A percentile compares a stretch with the other conserved stretches of the same genome.
These are phyloP conservation scores for Polymyxa betae DNA, from an alignment of 208 protist genomes.

Conservation along the genomic window DNA sequence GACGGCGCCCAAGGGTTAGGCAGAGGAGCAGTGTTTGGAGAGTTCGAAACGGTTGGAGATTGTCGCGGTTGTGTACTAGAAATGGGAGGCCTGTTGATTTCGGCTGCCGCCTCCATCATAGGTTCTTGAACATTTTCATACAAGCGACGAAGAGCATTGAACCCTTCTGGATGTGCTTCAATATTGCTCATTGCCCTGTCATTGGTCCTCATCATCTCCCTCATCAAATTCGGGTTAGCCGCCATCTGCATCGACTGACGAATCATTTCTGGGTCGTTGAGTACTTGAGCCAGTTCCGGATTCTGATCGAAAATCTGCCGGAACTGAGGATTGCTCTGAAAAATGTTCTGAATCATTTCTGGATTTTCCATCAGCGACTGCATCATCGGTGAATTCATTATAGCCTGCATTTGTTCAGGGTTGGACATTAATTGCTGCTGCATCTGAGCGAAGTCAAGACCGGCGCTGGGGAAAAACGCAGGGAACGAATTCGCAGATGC, in stretches of 20 bases:
- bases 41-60: neutral
- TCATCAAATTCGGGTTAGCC: conserved; percentile 68
- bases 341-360: conserved; percentile 64
- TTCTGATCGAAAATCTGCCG: conserved; percentile 67
- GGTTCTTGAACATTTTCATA: conserved; percentile 70
- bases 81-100: neutral
- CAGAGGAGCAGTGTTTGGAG: conserved; percentile 58
- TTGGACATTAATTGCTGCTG: conserved; percentile 62
- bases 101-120: conserved; percentile 54
- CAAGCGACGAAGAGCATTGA: conserved; percentile 68
- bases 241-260: conserved; percentile 63
- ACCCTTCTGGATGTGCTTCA: conserved; percentile 66
- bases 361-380: conserved; percentile 67
- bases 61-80: neutral
- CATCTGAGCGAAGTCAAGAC: conserved; percentile 54
- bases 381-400: conserved; percentile 71
- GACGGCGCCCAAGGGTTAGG: conserved; percentile 68
- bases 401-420: conserved; percentile 61
- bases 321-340: conserved; percentile 65
- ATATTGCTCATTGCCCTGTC: conserved; percentile 71
- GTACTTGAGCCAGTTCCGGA: conserved; percentile 68
- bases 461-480: neutral
- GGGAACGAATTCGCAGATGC: neutral
- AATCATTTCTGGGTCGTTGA: conserved; percentile 67
- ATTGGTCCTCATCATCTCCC: conserved; percentile 69